A percentile compares a stretch with the other conserved stretches of the same genome.
These are phyloP conservation scores for Penicillium goetzii DNA, from an alignment of 495 filamentous ascomycete species.

Conservation along the genomic window DNA sequence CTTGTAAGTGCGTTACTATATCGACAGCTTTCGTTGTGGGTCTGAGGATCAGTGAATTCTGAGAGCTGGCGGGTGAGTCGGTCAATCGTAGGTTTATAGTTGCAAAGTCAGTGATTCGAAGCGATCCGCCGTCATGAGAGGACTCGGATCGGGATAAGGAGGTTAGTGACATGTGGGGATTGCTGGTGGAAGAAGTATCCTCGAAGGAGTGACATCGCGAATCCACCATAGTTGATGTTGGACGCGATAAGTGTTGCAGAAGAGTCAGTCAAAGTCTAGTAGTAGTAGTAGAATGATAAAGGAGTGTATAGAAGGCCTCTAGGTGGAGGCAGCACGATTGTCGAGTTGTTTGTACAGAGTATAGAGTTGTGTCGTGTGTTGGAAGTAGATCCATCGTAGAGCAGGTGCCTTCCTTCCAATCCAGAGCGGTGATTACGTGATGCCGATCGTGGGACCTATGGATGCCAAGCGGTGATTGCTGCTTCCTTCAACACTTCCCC, in stretches of 20 bases:
- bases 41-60: conserved; percentile 18
- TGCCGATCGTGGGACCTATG: conserved; percentile 9
- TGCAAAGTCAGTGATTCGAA: conserved; percentile 29
- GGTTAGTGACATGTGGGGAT: conserved; percentile 15
- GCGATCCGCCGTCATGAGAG: conserved; percentile 7
- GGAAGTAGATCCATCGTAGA: conserved; percentile 1
- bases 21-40: conserved; percentile 1
- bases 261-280: conserved; percentile 1
- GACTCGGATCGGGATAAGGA: conserved; percentile 24
- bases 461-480: conserved; percentile 4
- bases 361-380: conserved; percentile 5
- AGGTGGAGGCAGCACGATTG: conserved; percentile 1
- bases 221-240: conserved; percentile 28
- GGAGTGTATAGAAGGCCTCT: conserved; percentile 23
- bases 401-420: conserved; percentile 5
- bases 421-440: conserved; percentile 13
- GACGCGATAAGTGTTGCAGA: conserved; percentile 1
- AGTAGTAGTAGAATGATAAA: conserved; percentile 20
- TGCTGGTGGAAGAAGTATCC: conserved; percentile 22
- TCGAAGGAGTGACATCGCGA: conserved; percentile 34
- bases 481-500: conserved; percentile 14
- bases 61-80: conserved; percentile 22
- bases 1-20: conserved; percentile 13
- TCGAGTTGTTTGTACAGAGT: background rate
- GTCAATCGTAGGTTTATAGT: conserved; percentile 25